Conservation (phyloP, 2,329 filamentous ascomycete genomes). For the Curvularia spicifera region DNA sequence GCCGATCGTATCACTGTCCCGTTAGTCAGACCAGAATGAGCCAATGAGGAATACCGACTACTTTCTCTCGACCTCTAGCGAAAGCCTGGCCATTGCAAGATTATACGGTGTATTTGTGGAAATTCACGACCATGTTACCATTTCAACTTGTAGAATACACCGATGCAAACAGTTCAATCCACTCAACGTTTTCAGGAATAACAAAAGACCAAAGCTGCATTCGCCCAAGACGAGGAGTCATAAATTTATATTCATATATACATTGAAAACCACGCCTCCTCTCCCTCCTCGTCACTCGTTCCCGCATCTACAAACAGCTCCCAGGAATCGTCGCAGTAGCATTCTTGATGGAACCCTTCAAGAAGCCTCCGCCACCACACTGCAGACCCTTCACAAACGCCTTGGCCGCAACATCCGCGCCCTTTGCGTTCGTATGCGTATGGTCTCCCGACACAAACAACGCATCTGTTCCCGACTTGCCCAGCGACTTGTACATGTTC, state of each 20-base stretch:
- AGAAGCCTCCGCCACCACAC: constrained; percentile 55
- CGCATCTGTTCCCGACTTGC: constrained; percentile 58
- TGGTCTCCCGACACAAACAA: constrained; percentile 64
- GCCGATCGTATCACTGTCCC: not conserved
- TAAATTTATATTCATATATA: not conserved
- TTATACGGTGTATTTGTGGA: not conserved
- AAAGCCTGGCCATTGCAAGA: not conserved
- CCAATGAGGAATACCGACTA: not conserved
- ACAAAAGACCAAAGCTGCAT: not conserved
- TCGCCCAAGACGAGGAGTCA: not conserved
- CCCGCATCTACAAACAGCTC: constrained; percentile 32
- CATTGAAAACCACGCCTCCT: not conserved
- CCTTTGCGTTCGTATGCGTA: constrained; percentile 65
- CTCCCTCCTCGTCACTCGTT: not conserved
- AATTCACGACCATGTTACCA: too few species aligned
- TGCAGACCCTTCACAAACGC: constrained; percentile 65
- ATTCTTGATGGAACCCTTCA: constrained; percentile 51
- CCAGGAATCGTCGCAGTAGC: constrained; percentile 40
- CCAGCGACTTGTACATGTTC: constrained; percentile 59
- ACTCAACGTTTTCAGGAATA: too few species aligned
- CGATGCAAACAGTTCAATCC: too few species aligned
- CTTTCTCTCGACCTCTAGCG: too few species aligned
- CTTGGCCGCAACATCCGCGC: constrained; percentile 63
- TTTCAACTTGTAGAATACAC: too few species aligned
- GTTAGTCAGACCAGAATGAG: not conserved